These are phyloP conservation scores for Nemania sp. DNA, from an alignment of 2,329 filamentous ascomycete genomes.

Conservation along the genomic window DNA sequence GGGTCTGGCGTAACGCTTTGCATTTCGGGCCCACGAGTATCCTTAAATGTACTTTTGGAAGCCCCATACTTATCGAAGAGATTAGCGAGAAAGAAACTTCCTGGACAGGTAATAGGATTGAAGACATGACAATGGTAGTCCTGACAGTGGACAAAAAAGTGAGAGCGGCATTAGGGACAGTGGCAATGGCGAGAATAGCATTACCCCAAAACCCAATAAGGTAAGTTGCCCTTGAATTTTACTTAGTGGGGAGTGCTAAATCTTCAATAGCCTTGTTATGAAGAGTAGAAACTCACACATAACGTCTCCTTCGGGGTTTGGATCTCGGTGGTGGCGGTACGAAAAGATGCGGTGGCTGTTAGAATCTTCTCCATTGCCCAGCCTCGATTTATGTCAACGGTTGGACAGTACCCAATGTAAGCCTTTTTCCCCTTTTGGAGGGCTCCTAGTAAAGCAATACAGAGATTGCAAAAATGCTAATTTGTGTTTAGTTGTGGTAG, in stretches of 20 bases:
- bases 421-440: too few species aligned
- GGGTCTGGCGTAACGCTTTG: not conserved
- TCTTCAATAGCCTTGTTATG: not conserved
- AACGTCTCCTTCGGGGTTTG: not conserved
- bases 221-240: not conserved
- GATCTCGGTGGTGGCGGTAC: not conserved
- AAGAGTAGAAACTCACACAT: not conserved
- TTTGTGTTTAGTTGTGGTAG: not conserved
- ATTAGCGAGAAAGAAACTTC: not conserved
- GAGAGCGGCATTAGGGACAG: too few species aligned
- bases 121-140: too few species aligned
- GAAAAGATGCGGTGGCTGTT: too few species aligned
- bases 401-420: not conserved
- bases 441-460: too few species aligned
- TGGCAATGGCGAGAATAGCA: too few species aligned
- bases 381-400: not conserved
- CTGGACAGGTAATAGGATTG: not conserved
- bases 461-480: not conserved
- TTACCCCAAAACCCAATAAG: not conserved
- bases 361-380: not conserved
- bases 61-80: not conserved
- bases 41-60: not conserved
- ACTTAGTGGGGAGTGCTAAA: not conserved
- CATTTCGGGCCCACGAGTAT: not conserved
- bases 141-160: too few species aligned